Base-by-base conservation (phyloP, 1,284 basidiomycete genomes). In the Cryptococcus sp. region DNA sequence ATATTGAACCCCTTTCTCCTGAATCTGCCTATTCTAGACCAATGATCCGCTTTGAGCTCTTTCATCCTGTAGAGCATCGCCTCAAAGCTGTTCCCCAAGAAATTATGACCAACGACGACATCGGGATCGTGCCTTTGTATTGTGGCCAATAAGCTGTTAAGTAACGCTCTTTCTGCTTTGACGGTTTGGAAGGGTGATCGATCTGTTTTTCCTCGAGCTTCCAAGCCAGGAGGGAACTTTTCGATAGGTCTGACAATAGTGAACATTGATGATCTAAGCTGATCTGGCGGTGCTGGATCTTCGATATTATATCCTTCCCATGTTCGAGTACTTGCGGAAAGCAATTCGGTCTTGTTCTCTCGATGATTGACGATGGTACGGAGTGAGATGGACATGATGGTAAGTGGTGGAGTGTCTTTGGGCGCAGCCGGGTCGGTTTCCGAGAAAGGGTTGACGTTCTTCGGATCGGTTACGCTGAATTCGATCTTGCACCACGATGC, bases 401-500 rank as follows among this genome's bases (percentile, higher is more conserved):
- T 98, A 45, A 99, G 77, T 0, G 94, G 91, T 3, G 96, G 96
- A 20, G 84, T 83, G 29, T 93, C 93, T 67, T 86, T 88, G 0
- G 90, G 90, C 7, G 90, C 88, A 19, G 81, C 77, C 2, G 80
- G 64, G 65, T 93, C 91, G 1, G 83, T 82, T 55, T 94, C 90
- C 0, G 86, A 72, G 72, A 95, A 86, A 0, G 92, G 90, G 60
- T 87, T 89, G 74, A 98, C 86, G 65, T 90, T 85, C 73, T 96
- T 97, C 1, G 93, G 93, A 68, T 93, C 85, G 15, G 84, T 79
- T 13, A 94, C 88, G 0, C 84, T 86, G n/a, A 87, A 89, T 79
- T 99, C 95, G 25, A 96, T 80, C 80, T 96, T 95, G 72, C 93
- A 95, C 93, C 93, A 97, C 0, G 91, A 94, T 19, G 89, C 83